These are phyloP conservation scores for Coemansia sp. DNA, from an alignment of 192 early-diverging fungal genomes.

Conservation along the genomic window DNA sequence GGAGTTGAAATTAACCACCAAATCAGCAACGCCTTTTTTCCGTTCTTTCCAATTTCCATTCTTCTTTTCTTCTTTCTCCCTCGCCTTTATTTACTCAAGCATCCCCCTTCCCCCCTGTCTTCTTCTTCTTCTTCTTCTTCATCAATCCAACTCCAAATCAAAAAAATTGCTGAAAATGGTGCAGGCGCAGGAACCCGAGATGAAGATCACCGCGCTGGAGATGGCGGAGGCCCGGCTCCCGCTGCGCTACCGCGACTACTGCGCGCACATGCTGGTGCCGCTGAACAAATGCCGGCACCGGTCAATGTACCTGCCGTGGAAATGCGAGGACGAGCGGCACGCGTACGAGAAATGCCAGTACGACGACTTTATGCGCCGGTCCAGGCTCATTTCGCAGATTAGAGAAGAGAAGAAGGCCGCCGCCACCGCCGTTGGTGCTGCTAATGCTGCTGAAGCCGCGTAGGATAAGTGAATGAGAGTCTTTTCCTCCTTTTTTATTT, in stretches of 20 bases:
- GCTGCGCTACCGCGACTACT: slow-evolving; percentile 89
- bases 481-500: no score
- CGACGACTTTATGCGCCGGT: slow-evolving; percentile 69
- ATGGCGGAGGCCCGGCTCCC: slow-evolving; percentile 83
- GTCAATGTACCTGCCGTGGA: slow-evolving; percentile 89
- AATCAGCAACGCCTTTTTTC: no score
- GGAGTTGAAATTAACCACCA: no score
- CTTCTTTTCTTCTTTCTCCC: no score
- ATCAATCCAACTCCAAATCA: neutral
- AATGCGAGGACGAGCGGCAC: slow-evolving; percentile 87
- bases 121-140: no score
- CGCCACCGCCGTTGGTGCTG: no score
- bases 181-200: slow-evolving; percentile 58
- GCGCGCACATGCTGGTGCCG: slow-evolving; percentile 86
- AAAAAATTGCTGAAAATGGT: slow-evolving; percentile 22
- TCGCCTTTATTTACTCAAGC: no score
- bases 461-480: no score
- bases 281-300: slow-evolving; percentile 90
- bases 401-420: slow-evolving; percentile 15
- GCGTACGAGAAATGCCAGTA: slow-evolving; percentile 95
- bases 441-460: neutral
- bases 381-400: slow-evolving; percentile 49
- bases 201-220: slow-evolving; percentile 86
- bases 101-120: no score
- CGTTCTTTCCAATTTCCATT: no score